Base-by-base conservation (phyloP, 495 filamentous ascomycete species). In the Xylaria nigripes region DNA sequence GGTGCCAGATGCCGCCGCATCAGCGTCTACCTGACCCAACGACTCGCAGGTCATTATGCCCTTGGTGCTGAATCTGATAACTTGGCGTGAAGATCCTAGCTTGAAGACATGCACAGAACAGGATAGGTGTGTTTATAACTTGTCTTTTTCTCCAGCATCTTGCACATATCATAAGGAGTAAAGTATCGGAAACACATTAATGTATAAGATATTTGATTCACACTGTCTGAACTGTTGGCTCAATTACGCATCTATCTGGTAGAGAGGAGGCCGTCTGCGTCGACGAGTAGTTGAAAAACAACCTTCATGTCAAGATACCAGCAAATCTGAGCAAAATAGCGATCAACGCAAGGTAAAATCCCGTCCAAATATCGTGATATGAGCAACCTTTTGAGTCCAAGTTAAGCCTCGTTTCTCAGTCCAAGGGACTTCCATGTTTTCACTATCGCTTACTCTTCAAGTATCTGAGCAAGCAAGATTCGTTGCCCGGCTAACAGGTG, bases 1-100 rank as follows among this genome's bases (percentile, higher is more conserved):
- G 2, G 68, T 76, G 1, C 78, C 81, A 0, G 78, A n/a, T 85
- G 19, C 70, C 67, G 43, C 78, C 76, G 9, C 9, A 29, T 29
- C 4, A 4, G 9, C 9, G 27, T 29, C 4, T 29, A 29, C 9
- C 27, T 29, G 4, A 9, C 27, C 27, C 27, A 4, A 29, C 9
- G 27, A 29, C 27, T 29, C 27, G 9, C 27, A 29, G 27, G n/a
- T 29, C 27, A 29, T 29, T n/a, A 9, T 29, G 9, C 9, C 9
- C 27, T 4, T 29, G 27, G 9, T 9, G 9, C 27, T 9, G 9
- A 29, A 29, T 9, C 9, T 29, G 27, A 29, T 4, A 29, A 29
- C 27, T 29, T 29, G 27, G 9, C 9, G 9, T 29, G 9, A 29
- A 29, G 27, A 9, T 9, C 27, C 27, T 29, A n/a, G n/a, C n/a